These are phyloP conservation scores for Gomphus bonarii DNA, from an alignment of 1,284 basidiomycete species.

Conservation along the genomic window DNA sequence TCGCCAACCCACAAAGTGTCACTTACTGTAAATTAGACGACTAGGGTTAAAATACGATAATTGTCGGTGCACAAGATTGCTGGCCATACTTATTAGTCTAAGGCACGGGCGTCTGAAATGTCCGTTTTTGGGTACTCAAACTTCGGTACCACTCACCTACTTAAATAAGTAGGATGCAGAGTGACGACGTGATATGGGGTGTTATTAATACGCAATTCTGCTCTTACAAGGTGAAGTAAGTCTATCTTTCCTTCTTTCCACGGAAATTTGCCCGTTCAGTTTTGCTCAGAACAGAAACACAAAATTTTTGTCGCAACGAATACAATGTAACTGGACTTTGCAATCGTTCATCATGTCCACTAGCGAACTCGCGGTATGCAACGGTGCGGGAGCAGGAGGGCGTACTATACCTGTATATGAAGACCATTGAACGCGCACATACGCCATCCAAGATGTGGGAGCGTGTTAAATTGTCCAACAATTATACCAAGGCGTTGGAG, in stretches of 20 bases:
- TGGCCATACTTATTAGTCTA: neutral
- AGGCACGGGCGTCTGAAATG: neutral
- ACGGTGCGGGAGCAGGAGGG: constrained; percentile 96
- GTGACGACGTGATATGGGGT: constrained; percentile 94
- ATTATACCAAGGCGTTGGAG: constrained; percentile 90
- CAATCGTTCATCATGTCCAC: constrained; percentile 90
- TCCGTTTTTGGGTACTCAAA: neutral
- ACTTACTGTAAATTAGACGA: constrained; percentile 5
- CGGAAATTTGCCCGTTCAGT: constrained; percentile 4
- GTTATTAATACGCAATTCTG: constrained; percentile 91
- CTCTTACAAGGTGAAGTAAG: constrained; percentile 96
- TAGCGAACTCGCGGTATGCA: constrained; percentile 95
- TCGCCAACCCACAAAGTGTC: no score
- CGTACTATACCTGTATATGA: constrained; percentile 90
- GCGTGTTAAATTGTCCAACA: constrained; percentile 84
- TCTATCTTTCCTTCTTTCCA: constrained; percentile 11
- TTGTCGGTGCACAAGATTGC: neutral
- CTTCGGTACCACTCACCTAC: neutral
- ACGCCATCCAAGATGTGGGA: constrained; percentile 98
- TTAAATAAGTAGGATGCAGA: constrained; percentile 49
- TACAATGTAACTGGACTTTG: constrained; percentile 99
- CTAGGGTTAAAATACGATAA: constrained; percentile 1
- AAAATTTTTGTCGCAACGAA: constrained; percentile 98
- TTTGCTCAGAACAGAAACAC: constrained; percentile 67
- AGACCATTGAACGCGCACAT: constrained; percentile 96